phyloP scores from a whole-genome alignment of 345 rosid species.

The Lenwebbia sp. region DNA sequence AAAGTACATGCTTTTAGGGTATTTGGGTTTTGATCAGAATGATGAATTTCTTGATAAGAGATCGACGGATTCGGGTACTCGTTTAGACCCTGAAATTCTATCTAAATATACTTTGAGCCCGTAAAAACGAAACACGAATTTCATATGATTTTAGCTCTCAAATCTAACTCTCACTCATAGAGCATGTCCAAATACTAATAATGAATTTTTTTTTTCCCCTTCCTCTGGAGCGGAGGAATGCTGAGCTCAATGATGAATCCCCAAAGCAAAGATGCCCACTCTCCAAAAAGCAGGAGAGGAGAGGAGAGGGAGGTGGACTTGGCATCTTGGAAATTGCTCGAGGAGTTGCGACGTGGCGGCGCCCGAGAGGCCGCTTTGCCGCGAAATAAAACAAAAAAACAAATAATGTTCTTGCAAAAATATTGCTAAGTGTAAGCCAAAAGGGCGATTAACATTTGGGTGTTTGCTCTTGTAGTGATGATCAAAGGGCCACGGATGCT shows the following conservation, averaged over 20 bases:
- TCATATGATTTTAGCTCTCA: not conserved
- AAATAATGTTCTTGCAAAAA: not conserved
- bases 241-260: slow-evolving; percentile 9
- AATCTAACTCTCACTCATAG: not conserved
- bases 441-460: not conserved
- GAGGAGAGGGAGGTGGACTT: not conserved
- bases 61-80: too few relatives aligned
- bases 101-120: too few relatives aligned
- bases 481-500: not conserved
- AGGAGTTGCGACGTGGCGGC: not conserved
- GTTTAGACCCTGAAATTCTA: not conserved
- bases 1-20: not conserved
- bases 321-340: not conserved
- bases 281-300: not conserved
- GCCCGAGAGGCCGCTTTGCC: not conserved
- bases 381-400: not conserved
- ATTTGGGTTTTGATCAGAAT: not conserved
- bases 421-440: not conserved
- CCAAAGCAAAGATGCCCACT: slow-evolving; percentile 32
- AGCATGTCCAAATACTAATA: not conserved
- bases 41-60: not conserved
- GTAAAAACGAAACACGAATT: not conserved
- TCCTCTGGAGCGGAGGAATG: not conserved
- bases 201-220: not conserved
- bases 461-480: not conserved